These are phyloP conservation scores for Leishmania guyanensis DNA, from an alignment of 208 protist species.

Conservation along the genomic window DNA sequence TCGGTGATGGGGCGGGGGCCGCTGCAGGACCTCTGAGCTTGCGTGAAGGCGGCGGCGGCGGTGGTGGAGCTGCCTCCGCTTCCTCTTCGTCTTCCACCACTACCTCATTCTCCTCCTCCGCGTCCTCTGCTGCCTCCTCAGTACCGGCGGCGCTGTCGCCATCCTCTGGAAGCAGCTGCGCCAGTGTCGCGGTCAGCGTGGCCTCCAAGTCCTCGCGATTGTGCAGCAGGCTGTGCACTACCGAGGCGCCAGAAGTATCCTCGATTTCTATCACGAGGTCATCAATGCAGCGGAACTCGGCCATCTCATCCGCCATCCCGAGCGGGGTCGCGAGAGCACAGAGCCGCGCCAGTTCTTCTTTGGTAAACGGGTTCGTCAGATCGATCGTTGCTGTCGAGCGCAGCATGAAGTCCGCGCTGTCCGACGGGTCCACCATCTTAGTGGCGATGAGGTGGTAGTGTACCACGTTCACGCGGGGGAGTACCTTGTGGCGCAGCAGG, in stretches of 20 bases:
- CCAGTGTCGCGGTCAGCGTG: slow-evolving; percentile 79
- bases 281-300: slow-evolving; percentile 62
- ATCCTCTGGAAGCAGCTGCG: slow-evolving; percentile 81
- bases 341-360: slow-evolving; percentile 54
- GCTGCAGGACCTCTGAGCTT: background rate
- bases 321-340: slow-evolving; percentile 67
- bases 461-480: slow-evolving; percentile 73
- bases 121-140: slow-evolving; percentile 38
- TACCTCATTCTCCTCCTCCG: slow-evolving; percentile 20
- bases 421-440: slow-evolving; percentile 33
- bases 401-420: slow-evolving; percentile 29
- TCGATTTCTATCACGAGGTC: slow-evolving; percentile 75
- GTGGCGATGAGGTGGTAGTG: slow-evolving; percentile 87
- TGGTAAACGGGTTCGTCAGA: slow-evolving; percentile 63
- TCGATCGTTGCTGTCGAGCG: slow-evolving; percentile 63
- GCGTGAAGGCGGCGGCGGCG: background rate
- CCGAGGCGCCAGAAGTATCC: slow-evolving; percentile 45
- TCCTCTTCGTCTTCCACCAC: slow-evolving; percentile 23
- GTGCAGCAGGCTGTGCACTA: slow-evolving; percentile 80
- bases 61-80: slow-evolving; percentile 7
- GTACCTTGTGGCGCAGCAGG: slow-evolving; percentile 51
- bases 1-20: background rate
- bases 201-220: slow-evolving; percentile 82
- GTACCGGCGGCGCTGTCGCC: slow-evolving; percentile 29
- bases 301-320: slow-evolving; percentile 59